Conservation (phyloP, 257 asterid genomes). For the Nicotiana paniculata region DNA sequence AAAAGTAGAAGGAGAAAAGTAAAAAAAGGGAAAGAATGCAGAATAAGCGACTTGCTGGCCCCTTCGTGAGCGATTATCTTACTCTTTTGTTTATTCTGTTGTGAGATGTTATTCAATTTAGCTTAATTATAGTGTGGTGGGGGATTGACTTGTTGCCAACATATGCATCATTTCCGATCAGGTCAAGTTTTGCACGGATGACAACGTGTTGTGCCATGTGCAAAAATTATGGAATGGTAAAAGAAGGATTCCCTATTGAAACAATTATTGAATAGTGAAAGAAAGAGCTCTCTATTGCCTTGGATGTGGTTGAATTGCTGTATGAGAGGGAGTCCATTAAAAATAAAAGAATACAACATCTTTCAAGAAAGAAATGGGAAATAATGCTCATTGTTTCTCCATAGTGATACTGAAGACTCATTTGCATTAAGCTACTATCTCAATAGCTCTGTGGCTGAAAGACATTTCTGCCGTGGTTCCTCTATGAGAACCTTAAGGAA, state of each 20-base stretch:
- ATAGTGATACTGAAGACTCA: background rate
- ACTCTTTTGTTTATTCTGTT: background rate
- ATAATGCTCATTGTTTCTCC: background rate
- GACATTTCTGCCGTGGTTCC: background rate
- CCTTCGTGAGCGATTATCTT: background rate
- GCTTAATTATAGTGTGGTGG: background rate
- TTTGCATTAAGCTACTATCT: background rate
- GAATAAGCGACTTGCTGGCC: background rate
- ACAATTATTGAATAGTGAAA: too few relatives aligned
- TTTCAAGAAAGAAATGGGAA: background rate
- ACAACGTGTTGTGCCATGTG: background rate
- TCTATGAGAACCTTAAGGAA: background rate
- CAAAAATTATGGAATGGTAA: background rate
- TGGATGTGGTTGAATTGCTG: background rate
- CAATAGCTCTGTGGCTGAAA: background rate
- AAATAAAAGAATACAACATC: background rate
- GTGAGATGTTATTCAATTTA: background rate
- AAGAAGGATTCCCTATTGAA: background rate
- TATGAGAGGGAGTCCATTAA: background rate
- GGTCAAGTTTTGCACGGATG: background rate
- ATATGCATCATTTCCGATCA: background rate
- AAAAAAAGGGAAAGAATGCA: too few relatives aligned
- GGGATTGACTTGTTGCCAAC: background rate
- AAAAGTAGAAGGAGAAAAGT: background rate
- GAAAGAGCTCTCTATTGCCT: too few relatives aligned